These are phyloP conservation scores for Sorghum bicolor DNA, from an alignment of 176 grass and related monocot species.

Conservation along the genomic window Sorghum_bicolor_NCBIv3 NC_012871.2:62195501-62196000, in stretches of 20 bases:
- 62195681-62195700: conserved; percentile 53
- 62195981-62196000: conserved; percentile 11
- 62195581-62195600: not conserved
- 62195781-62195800: conserved; percentile 20
- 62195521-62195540: conserved; percentile 1
- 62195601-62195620: not conserved
- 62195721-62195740: conserved; percentile 40
- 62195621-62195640: not conserved
- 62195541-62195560: not conserved
- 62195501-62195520: conserved; percentile 6
- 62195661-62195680: conserved; percentile 44
- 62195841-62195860: not conserved
- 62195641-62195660: conserved; percentile 32
- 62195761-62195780: conserved; percentile 34
- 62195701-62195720: conserved; percentile 60
- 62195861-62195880: not conserved
- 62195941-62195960: conserved; percentile 1
- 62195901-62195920: not conserved
- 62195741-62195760: conserved; percentile 28
- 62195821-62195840: conserved; percentile 1
- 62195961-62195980: not conserved
- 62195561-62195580: not conserved
- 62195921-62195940: not conserved
- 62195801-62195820: conserved; percentile 3
- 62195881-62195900: not conserved